Evolutionary conservation across 306 rosid genomes (phyloP).

Genomic region (Castanopsis chinensis): DNA sequence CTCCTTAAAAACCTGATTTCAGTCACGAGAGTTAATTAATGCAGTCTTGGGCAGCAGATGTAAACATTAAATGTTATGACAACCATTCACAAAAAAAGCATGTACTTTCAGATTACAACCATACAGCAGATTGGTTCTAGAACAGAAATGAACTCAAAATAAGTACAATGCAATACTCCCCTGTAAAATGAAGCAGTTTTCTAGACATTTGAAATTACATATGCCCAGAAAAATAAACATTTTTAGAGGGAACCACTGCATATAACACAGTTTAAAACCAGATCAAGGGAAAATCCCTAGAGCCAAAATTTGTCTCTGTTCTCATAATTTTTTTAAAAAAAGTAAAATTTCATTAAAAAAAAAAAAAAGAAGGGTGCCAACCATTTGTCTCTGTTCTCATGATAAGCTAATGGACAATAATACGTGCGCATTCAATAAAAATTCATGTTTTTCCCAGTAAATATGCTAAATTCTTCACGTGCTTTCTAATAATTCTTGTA

Average conservation of each 20-base stretch:
- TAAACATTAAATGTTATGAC: constrained; percentile 14
- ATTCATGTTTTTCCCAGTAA: no score
- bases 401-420: neutral
- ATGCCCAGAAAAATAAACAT: neutral
- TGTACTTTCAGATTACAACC: constrained; percentile 14
- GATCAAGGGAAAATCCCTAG: neutral
- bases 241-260: neutral
- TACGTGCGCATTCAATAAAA: no score
- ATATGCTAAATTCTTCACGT: no score
- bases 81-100: constrained; percentile 23
- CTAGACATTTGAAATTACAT: constrained; percentile 1
- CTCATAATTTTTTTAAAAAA: fast-evolving
- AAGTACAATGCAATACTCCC: neutral
- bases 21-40: constrained; percentile 19
- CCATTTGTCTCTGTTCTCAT: neutral
- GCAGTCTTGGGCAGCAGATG: constrained; percentile 14
- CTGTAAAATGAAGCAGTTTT: neutral
- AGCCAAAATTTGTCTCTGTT: neutral
- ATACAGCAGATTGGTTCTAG: neutral
- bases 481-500: no score
- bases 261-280: neutral
- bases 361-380: no score
- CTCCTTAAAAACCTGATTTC: constrained; percentile 76
- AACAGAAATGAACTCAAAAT: neutral
- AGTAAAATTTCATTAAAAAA: no score